phyloP scores from a whole-genome alignment of 1,139 yeast species.

The Scheffersomyces cryptocercus region DNA sequence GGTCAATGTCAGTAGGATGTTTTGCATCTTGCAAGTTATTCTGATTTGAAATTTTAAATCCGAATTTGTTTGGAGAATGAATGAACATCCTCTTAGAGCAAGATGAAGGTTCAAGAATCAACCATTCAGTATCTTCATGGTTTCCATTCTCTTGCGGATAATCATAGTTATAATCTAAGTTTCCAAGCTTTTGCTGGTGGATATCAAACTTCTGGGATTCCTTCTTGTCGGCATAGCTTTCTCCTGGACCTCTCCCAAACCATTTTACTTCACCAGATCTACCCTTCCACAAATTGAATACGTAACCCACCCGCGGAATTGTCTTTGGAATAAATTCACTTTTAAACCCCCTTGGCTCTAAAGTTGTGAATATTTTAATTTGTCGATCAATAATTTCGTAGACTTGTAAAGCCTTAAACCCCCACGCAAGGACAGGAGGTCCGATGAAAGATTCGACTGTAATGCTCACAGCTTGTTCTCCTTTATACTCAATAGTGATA shows the following conservation, averaged over 20 bases:
- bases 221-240: conserved; percentile 31
- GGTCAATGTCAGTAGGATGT: conserved; percentile 26
- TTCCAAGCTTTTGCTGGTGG: conserved; percentile 10
- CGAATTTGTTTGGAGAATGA: conserved; percentile 7
- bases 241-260: conserved; percentile 37
- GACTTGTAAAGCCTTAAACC: conserved; percentile 10
- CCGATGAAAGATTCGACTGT: conserved; percentile 9
- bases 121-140: conserved; percentile 30
- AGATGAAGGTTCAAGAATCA: conserved; percentile 6
- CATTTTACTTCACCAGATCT: conserved; percentile 18
- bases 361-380: conserved; percentile 6
- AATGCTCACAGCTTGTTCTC: conserved; percentile 4
- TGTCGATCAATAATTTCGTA: conserved; percentile 8
- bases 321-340: conserved; percentile 10
- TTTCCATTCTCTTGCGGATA: conserved; percentile 40
- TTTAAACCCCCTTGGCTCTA: conserved; percentile 6
- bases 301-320: conserved; percentile 18
- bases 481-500: conserved; percentile 3
- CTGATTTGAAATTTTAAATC: conserved; percentile 21
- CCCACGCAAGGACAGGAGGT: conserved; percentile 16
- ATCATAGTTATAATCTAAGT: conserved; percentile 25
- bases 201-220: conserved; percentile 25
- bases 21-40: conserved; percentile 21
- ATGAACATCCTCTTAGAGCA: conserved; percentile 4
- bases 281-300: conserved; percentile 10